Evolutionary conservation across 768 basidiomycete species (phyloP).

Genomic region (Dioszegia crocea): DNA sequence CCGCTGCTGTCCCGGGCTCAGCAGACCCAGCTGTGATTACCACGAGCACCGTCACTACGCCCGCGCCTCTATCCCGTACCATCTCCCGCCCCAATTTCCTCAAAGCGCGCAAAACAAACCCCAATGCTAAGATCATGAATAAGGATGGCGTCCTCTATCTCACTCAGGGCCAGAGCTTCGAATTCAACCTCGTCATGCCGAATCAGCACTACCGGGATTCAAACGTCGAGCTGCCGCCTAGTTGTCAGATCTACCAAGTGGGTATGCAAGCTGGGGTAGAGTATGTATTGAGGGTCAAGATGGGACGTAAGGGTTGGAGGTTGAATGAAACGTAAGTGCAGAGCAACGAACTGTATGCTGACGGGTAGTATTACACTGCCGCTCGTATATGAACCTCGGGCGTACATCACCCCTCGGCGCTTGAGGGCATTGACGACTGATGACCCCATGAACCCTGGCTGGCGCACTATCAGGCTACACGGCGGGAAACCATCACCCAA

Average conservation of each 20-base stretch:
- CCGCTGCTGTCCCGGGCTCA: background rate
- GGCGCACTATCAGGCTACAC: conserved; percentile 33
- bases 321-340: conserved; percentile 39
- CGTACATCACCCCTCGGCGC: conserved; percentile 36
- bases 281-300: conserved; percentile 34
- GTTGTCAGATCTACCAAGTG: conserved; percentile 32
- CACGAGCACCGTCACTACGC: background rate
- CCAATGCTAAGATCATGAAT: conserved; percentile 1
- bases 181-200: conserved; percentile 35
- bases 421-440: conserved; percentile 31
- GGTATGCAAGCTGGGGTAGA: conserved; percentile 42
- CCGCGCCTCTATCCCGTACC: conserved; percentile 3
- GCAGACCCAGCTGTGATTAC: background rate
- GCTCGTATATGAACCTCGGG: conserved; percentile 38
- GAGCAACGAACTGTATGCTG: background rate
- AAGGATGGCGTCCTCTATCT: conserved; percentile 25
- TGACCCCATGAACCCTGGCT: conserved; percentile 43
- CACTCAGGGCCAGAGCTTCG: conserved; percentile 19
- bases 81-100: conserved; percentile 1
- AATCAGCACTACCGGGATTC: conserved; percentile 24
- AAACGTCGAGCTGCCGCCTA: conserved; percentile 29
- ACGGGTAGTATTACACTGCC: conserved; percentile 31
- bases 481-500: conserved; percentile 25
- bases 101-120: conserved; percentile 10
- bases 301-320: conserved; percentile 34